Percentiles rank a stretch among this genome's conserved stretches.
phyloP scores from a whole-genome alignment of 2,329 filamentous ascomycete genomes.

The Cryphonectria nitschkei region DNA sequence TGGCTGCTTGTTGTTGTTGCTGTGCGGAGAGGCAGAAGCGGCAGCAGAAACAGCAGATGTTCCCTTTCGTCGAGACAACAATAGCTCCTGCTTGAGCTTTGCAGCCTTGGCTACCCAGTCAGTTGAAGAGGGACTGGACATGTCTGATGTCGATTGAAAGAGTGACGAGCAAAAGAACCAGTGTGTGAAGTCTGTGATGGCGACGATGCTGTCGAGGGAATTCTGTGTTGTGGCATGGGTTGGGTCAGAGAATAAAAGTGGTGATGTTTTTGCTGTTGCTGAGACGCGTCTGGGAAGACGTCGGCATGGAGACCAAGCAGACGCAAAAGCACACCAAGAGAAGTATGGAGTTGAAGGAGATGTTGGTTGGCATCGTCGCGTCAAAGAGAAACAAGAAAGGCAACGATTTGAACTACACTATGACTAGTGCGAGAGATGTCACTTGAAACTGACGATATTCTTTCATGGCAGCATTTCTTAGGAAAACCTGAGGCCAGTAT shows the following conservation, averaged over 20 bases:
- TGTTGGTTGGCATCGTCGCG: neutral
- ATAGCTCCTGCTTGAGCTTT: conserved; percentile 1
- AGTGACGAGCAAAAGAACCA: neutral
- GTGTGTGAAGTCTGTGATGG: neutral
- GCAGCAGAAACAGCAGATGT: conserved; percentile 2
- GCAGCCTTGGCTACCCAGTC: neutral
- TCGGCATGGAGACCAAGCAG: neutral
- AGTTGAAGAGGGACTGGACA: neutral
- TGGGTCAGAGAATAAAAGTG: neutral
- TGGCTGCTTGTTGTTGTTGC: neutral
- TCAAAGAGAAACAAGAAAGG: no score
- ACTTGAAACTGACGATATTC: no score
- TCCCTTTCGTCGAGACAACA: neutral
- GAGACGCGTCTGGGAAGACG: neutral
- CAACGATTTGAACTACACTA: no score
- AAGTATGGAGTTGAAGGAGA: neutral
- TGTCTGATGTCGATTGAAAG: neutral
- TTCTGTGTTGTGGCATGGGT: neutral
- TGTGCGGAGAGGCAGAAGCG: neutral
- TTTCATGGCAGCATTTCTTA: no score
- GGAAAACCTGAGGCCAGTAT: no score
- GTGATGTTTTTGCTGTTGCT: neutral
- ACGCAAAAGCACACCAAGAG: neutral
- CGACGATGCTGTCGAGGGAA: neutral
- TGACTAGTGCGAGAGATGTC: no score